Percentiles rank a stretch among this genome's conserved stretches.
These are phyloP conservation scores for Thielaviopsis ethacetica DNA, from an alignment of 2,329 filamentous ascomycete species.

Conservation along the genomic window DNA sequence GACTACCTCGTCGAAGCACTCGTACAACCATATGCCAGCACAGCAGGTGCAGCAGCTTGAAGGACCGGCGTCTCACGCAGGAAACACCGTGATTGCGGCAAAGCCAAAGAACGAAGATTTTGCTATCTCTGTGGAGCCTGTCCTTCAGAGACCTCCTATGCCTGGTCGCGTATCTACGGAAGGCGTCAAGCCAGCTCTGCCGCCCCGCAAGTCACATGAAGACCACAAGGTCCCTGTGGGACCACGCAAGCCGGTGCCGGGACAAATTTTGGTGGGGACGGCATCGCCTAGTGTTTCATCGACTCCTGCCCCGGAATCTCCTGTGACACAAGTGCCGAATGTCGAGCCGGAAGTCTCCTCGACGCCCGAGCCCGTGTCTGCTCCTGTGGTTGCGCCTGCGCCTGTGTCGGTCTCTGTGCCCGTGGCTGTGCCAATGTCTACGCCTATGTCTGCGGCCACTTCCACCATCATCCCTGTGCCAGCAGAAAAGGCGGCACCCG, in stretches of 20 bases:
- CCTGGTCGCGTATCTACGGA: not conserved
- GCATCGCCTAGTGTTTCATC: conserved; percentile 7
- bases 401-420: not conserved
- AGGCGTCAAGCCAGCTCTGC: not conserved
- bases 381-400: not conserved
- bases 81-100: not conserved
- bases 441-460: not conserved
- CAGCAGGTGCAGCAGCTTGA: not conserved
- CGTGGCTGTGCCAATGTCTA: not conserved
- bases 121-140: too few relatives aligned
- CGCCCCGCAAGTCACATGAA: conserved; percentile 5
- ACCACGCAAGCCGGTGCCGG: conserved; percentile 2
- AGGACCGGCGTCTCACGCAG: too few relatives aligned
- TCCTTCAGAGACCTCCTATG: too few relatives aligned
- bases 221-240: conserved; percentile 5
- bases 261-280: not conserved
- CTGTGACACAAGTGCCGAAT: not conserved
- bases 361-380: not conserved
- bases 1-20: not conserved
- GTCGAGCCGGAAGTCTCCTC: not conserved
- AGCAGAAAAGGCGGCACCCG: too few relatives aligned
- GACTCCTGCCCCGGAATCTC: not conserved
- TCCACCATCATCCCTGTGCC: too few relatives aligned
- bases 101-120: conserved; percentile 5
- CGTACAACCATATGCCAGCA: not conserved